Conservation (phyloP, 2,329 filamentous ascomycete species). For the Epicoccum nigrum region DNA sequence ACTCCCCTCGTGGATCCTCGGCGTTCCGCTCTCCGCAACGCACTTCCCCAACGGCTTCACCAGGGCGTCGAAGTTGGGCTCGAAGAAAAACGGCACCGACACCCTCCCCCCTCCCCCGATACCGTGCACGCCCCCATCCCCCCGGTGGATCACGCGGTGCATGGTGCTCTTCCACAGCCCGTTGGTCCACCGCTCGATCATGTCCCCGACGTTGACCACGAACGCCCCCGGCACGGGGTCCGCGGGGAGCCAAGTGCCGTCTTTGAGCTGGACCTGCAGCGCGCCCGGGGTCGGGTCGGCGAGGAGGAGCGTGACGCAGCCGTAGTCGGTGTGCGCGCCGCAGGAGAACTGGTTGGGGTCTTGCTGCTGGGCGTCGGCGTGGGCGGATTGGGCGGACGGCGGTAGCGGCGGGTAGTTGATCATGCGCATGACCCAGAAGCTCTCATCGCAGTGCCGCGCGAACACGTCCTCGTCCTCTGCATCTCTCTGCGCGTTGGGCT, state of each 20-base stretch:
- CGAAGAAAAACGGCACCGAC: constrained; percentile 58
- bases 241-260: constrained; percentile 53
- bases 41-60: constrained; percentile 49
- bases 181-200: constrained; percentile 56
- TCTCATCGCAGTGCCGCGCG: constrained; percentile 36
- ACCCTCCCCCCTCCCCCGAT: constrained; percentile 47
- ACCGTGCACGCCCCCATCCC: background rate
- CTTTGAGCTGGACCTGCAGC: constrained; percentile 52
- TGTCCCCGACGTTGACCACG: constrained; percentile 58
- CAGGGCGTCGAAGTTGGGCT: constrained; percentile 52
- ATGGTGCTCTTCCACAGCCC: constrained; percentile 52
- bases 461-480: constrained; percentile 43
- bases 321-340: constrained; percentile 55
- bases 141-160: constrained; percentile 54
- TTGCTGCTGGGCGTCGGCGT: constrained; percentile 9
- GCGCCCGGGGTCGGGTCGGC: constrained; percentile 52
- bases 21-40: constrained; percentile 42
- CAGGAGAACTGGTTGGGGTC: constrained; percentile 46
- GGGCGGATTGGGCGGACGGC: background rate
- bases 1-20: constrained; percentile 38
- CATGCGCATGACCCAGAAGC: constrained; percentile 52
- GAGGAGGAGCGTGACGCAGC: constrained; percentile 55
- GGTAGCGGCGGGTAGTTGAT: constrained; percentile 48
- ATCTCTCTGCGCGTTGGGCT: constrained; percentile 2
- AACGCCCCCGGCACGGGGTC: constrained; percentile 53